Conservation (phyloP, 2,329 filamentous ascomycete genomes). For the Verticillium nubilum region DNA sequence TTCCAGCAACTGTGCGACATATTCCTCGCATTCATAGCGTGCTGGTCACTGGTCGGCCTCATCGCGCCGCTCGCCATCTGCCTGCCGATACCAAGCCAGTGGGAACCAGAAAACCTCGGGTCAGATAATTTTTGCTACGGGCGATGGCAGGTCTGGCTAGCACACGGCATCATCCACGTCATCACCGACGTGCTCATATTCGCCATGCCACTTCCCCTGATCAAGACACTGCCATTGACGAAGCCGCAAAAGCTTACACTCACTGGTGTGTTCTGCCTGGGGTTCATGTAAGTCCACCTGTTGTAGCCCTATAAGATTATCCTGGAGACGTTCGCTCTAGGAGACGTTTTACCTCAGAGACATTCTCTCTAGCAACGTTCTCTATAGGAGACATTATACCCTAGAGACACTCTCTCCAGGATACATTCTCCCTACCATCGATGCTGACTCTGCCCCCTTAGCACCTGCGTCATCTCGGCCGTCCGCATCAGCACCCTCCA, state of each 20-base stretch:
- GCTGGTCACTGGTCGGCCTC: slow-evolving; percentile 8
- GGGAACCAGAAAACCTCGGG: background rate
- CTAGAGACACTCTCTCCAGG: too few relatives aligned
- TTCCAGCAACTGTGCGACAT: slow-evolving; percentile 11
- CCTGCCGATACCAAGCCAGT: background rate
- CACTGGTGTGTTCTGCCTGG: slow-evolving; percentile 8
- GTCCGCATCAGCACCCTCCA: slow-evolving; percentile 25
- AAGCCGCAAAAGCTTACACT: slow-evolving; percentile 9
- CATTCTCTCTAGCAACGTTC: too few relatives aligned
- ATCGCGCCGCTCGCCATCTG: background rate
- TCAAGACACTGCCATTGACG: slow-evolving; percentile 4
- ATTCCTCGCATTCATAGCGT: slow-evolving; percentile 6
- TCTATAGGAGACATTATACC: too few relatives aligned
- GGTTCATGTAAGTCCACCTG: slow-evolving; percentile 7
- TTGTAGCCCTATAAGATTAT: too few relatives aligned
- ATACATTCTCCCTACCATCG: background rate
- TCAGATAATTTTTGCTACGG: background rate
- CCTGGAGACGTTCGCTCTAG: too few relatives aligned
- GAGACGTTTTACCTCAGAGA: too few relatives aligned
- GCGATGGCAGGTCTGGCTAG: slow-evolving; percentile 8
- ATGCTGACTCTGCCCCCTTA: background rate
- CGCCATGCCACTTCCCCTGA: slow-evolving; percentile 9
- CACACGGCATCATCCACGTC: slow-evolving; percentile 9
- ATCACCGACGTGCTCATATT: slow-evolving; percentile 12
- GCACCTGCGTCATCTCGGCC: slow-evolving; percentile 6